These are phyloP conservation scores for Cladosporium sp. DNA, from an alignment of 2,329 filamentous ascomycete genomes.

Conservation along the genomic window DNA sequence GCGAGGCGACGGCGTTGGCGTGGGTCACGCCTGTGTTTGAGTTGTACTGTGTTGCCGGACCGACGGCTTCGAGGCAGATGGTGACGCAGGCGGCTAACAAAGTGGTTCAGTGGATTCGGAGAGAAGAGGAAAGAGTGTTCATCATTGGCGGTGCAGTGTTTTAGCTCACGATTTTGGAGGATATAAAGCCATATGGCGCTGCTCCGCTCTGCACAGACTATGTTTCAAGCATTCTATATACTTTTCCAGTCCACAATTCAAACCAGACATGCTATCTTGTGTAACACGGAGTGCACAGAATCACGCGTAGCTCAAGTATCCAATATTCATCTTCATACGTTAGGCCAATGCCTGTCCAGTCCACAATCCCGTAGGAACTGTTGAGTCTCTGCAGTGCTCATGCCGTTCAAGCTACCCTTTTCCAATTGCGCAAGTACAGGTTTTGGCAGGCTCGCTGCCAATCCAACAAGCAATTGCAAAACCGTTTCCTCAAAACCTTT, in stretches of 20 bases:
- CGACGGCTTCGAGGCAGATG: constrained; percentile 56
- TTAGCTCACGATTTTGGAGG: constrained; percentile 24
- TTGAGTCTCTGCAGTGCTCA: constrained; percentile 36
- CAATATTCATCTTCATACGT: no score
- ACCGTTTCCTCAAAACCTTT: constrained; percentile 35
- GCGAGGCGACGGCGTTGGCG: constrained; percentile 74
- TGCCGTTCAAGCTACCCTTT: constrained; percentile 38
- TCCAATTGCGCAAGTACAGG: constrained; percentile 53
- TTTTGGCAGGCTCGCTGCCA: constrained; percentile 41
- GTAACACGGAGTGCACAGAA: no score
- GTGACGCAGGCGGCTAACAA: constrained; percentile 83
- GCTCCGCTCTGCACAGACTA: no score
- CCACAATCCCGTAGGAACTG: constrained; percentile 32
- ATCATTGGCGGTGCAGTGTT: constrained; percentile 94
- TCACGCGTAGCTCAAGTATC: no score
- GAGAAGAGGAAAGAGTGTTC: constrained; percentile 90
- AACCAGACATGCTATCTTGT: no score
- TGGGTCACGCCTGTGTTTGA: constrained; percentile 93
- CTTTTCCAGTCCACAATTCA: no score
- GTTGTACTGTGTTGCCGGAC: constrained; percentile 89
- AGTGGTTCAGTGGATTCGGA: constrained; percentile 84
- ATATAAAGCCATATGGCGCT: no score
- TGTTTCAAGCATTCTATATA: no score
- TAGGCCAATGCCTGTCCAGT: constrained; percentile 2
- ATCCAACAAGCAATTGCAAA: constrained; percentile 38